Percentiles rank a stretch among this genome's conserved stretches.
Conservation (phyloP, 805 yeast genomes). For the Helenozyma baotianmanensis region DNA sequence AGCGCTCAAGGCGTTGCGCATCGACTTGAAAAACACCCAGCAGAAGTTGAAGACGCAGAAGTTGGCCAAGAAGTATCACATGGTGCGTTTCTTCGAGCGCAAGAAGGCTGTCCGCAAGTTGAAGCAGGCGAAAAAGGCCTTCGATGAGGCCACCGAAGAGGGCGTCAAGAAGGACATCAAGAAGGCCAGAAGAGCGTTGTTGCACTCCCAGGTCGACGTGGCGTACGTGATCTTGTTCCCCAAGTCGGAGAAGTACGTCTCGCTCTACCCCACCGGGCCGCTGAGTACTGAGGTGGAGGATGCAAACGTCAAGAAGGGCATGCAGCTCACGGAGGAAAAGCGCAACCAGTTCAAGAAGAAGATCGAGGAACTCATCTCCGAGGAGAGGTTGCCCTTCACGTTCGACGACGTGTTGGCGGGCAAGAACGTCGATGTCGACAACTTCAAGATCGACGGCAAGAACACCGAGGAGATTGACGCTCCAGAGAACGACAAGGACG, state of each 20-base stretch:
- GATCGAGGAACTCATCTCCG: slow-evolving; percentile 48
- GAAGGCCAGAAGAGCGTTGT: slow-evolving; percentile 46
- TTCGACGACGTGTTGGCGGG: slow-evolving; percentile 45
- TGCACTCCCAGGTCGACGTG: slow-evolving; percentile 60
- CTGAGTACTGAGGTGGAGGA: slow-evolving; percentile 22
- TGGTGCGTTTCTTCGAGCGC: slow-evolving; percentile 87
- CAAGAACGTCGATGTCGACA: slow-evolving; percentile 25
- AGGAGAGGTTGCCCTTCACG: slow-evolving; percentile 50
- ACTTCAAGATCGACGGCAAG: slow-evolving; percentile 11
- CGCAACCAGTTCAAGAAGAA: slow-evolving; percentile 44
- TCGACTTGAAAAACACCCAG: slow-evolving; percentile 51
- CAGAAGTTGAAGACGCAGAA: slow-evolving; percentile 42
- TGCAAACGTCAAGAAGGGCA: slow-evolving; percentile 39
- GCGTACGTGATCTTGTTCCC: slow-evolving; percentile 79
- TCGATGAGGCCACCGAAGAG: slow-evolving; percentile 30
- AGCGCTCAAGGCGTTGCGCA: slow-evolving; percentile 58
- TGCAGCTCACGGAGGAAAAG: slow-evolving; percentile 38
- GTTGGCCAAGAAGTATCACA: slow-evolving; percentile 73
- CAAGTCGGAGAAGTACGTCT: slow-evolving; percentile 68
- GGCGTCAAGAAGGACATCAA: slow-evolving; percentile 35
- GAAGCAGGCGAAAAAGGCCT: slow-evolving; percentile 44
- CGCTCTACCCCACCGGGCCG: slow-evolving; percentile 57
- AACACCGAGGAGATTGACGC: slow-evolving; percentile 39
- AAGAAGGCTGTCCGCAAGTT: slow-evolving; percentile 77
- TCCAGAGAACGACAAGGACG: slow-evolving; percentile 27